These are phyloP conservation scores for Albizia julibrissin DNA, from an alignment of 306 rosid genomes.

Conservation along the genomic window DNA sequence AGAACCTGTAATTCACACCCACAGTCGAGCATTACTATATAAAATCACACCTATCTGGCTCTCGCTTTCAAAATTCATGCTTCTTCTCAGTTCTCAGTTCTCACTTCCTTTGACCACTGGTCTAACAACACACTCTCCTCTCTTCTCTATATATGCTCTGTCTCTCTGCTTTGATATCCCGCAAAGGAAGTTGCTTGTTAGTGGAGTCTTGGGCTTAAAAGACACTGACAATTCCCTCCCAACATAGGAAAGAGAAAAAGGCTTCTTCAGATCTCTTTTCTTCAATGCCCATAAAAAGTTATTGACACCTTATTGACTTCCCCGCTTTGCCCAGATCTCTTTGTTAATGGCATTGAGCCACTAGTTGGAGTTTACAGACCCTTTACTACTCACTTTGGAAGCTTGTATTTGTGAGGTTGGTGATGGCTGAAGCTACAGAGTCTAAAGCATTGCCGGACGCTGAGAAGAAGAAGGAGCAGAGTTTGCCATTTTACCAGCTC, in stretches of 20 bases:
- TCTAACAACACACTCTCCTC: constrained; percentile 36
- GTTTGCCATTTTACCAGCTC: constrained; percentile 79
- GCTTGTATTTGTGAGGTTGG: constrained; percentile 3
- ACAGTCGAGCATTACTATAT: constrained; percentile 48
- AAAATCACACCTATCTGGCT: constrained; percentile 34
- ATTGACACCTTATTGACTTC: constrained; percentile 10
- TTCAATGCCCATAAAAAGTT: constrained; percentile 37
- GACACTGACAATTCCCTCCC: constrained; percentile 60
- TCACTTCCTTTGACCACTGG: constrained; percentile 60
- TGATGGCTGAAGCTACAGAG: constrained; percentile 62
- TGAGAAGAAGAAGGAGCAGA: constrained; percentile 96
- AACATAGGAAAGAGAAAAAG: constrained; percentile 36
- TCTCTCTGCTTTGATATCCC: constrained; percentile 30
- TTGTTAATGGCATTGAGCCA: constrained; percentile 42
- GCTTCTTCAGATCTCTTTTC: constrained; percentile 49
- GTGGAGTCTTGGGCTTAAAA: constrained; percentile 30
- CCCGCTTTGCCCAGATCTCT: constrained; percentile 35
- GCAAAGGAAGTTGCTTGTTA: constrained; percentile 6
- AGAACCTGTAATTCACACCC: constrained; percentile 27
- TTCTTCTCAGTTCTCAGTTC: constrained; percentile 22
- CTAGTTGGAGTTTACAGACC: constrained; percentile 3
- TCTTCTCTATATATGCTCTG: not conserved
- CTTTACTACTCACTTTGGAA: not conserved
- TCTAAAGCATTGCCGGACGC: constrained; percentile 76
- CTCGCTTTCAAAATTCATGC: constrained; percentile 41